Conservation (phyloP, 768 basidiomycete genomes). For the Psilocybe sp. region DNA sequence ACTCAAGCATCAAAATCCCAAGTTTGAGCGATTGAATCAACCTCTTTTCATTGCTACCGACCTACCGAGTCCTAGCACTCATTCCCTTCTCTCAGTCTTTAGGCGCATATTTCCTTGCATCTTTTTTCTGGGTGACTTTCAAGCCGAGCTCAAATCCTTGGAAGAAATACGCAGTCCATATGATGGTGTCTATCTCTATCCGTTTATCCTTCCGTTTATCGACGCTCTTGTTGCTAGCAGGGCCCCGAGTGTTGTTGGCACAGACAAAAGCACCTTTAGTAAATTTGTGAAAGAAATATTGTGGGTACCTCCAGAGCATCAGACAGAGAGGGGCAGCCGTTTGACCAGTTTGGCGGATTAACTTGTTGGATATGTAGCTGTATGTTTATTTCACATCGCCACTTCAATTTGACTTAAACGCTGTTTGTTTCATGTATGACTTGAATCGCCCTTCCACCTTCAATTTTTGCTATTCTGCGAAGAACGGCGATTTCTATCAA, state of each 20-base stretch:
- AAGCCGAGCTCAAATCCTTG: slow-evolving; percentile 12
- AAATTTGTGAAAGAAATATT: slow-evolving; percentile 64
- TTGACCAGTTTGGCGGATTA: too few species aligned
- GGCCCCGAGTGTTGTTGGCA: slow-evolving; percentile 60
- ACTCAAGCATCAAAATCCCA: slow-evolving; percentile 10
- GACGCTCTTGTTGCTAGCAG: slow-evolving; percentile 69
- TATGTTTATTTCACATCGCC: too few species aligned
- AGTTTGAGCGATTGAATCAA: slow-evolving; percentile 10
- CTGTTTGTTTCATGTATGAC: too few species aligned
- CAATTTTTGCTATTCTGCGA: too few species aligned
- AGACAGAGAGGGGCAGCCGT: too few species aligned
- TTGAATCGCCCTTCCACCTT: too few species aligned
- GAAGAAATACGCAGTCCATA: slow-evolving; percentile 18
- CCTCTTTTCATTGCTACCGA: slow-evolving; percentile 25
- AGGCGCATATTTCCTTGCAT: slow-evolving; percentile 24
- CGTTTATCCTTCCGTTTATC: slow-evolving; percentile 53
- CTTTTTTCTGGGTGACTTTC: slow-evolving; percentile 24
- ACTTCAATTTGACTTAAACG: too few species aligned
- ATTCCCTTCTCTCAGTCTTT: slow-evolving; percentile 21
- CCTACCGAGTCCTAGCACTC: slow-evolving; percentile 16
- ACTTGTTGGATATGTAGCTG: too few species aligned
- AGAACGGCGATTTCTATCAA: too few species aligned
- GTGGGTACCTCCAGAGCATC: slow-evolving; percentile 46
- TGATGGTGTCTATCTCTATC: slow-evolving; percentile 19
- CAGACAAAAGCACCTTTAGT: slow-evolving; percentile 75